Percentiles rank a stretch among this genome's conserved stretches.
These are phyloP conservation scores for Lactarius hengduanensis DNA, from an alignment of 768 basidiomycete species.

Conservation along the genomic window DNA sequence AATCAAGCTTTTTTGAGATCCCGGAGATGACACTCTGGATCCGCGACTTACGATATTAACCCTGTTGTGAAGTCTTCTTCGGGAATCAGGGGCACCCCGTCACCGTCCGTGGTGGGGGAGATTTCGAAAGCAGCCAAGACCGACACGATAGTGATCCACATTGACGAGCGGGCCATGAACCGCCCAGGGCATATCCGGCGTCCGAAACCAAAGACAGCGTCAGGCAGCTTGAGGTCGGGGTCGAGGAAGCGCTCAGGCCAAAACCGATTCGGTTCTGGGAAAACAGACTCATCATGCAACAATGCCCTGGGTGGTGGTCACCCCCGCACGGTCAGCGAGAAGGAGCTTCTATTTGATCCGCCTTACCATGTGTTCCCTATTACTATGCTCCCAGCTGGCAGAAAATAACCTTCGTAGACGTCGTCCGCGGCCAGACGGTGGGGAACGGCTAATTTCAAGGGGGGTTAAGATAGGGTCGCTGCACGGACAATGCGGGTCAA, in stretches of 20 bases:
- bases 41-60: conserved; percentile 22
- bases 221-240: conserved; percentile 1
- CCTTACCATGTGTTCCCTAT: conserved; percentile 29
- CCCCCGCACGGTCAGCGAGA: background rate
- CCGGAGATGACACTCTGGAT: background rate
- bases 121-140: conserved; percentile 22
- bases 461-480: background rate
- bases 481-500: background rate
- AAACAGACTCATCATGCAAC: conserved; percentile 19
- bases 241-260: conserved; percentile 24
- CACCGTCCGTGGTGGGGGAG: background rate
- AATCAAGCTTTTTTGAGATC: background rate
- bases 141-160: conserved; percentile 22
- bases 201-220: conserved; percentile 21
- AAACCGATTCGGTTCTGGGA: conserved; percentile 20
- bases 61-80: conserved; percentile 16
- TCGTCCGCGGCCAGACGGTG: conserved; percentile 30
- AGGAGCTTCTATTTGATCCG: background rate
- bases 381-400: conserved; percentile 30
- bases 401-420: conserved; percentile 27
- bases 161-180: conserved; percentile 23
- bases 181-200: conserved; percentile 25
- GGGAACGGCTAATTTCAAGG: conserved; percentile 15
- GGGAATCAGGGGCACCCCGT: conserved; percentile 4
- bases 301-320: conserved; percentile 22